Conservation (phyloP, 305 asterid genomes). For the Ruellia speciosa region DNA sequence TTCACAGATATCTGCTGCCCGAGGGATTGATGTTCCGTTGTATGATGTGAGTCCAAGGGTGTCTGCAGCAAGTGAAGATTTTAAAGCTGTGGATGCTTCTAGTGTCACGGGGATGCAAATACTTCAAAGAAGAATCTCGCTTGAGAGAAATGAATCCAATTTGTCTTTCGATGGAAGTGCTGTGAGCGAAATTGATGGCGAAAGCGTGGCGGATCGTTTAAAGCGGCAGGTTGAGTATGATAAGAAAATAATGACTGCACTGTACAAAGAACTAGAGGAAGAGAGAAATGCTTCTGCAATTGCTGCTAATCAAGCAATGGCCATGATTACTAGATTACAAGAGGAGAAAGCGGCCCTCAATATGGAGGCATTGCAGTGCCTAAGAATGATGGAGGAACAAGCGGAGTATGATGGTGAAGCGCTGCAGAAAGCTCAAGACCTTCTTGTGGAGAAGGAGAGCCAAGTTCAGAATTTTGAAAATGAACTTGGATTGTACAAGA, state of each 20-base stretch:
- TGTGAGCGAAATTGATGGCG: slow-evolving; percentile 45
- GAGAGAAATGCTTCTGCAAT: slow-evolving; percentile 73
- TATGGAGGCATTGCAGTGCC: slow-evolving; percentile 80
- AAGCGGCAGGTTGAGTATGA: slow-evolving; percentile 53
- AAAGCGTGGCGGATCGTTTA: slow-evolving; percentile 35
- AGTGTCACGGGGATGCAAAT: slow-evolving; percentile 40
- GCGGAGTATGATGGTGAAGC: slow-evolving; percentile 84
- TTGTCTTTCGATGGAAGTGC: slow-evolving; percentile 61
- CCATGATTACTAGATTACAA: slow-evolving; percentile 84
- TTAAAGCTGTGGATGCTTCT: slow-evolving; percentile 36
- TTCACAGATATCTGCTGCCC: slow-evolving; percentile 57
- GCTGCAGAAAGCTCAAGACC: slow-evolving; percentile 59
- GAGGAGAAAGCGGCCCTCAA: slow-evolving; percentile 82
- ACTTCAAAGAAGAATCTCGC: slow-evolving; percentile 58
- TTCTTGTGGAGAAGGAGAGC: slow-evolving; percentile 65
- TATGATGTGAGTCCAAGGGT: slow-evolving; percentile 55
- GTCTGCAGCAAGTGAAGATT: slow-evolving; percentile 49
- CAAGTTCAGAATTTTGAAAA: slow-evolving; percentile 66
- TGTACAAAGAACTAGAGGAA: slow-evolving; percentile 69
- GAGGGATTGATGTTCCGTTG: slow-evolving; percentile 39
- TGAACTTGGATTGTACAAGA: slow-evolving; percentile 47
- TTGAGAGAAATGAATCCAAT: slow-evolving; percentile 77
- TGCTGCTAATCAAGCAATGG: slow-evolving; percentile 79
- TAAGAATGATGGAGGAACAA: slow-evolving; percentile 93
- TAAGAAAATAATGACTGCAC: slow-evolving; percentile 31